Conservation (phyloP, 352 stramenopile species). For the Globisporangium heterothallicum region DNA sequence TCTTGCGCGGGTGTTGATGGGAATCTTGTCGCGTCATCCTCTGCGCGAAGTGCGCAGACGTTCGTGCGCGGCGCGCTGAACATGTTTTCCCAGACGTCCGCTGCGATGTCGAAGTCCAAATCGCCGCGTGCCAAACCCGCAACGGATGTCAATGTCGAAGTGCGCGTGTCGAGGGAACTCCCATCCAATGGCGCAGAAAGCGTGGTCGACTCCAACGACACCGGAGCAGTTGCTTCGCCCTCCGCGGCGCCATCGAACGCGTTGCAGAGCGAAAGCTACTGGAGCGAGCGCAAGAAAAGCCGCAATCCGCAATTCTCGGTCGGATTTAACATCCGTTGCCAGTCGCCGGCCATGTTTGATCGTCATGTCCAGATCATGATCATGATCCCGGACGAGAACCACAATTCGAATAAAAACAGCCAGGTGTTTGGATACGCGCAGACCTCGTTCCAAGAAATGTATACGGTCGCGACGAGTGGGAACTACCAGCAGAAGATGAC, state of each 20-base stretch:
- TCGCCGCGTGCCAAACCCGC: conserved; percentile 41
- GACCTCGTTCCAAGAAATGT: conserved; percentile 79
- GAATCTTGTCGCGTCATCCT: conserved; percentile 34
- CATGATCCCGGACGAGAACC: conserved; percentile 73
- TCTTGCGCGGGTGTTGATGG: conserved; percentile 59
- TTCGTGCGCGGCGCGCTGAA: conserved; percentile 68
- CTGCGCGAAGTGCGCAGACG: conserved; percentile 57
- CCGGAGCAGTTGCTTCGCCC: neutral
- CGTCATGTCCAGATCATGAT: conserved; percentile 72
- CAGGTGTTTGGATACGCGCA: conserved; percentile 67
- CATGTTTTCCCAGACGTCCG: conserved; percentile 52
- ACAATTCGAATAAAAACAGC: conserved; percentile 51
- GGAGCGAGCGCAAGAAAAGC: conserved; percentile 62
- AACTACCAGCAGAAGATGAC: conserved; percentile 58
- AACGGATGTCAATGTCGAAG: conserved; percentile 66
- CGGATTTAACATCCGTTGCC: conserved; percentile 55
- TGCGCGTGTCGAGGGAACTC: conserved; percentile 52
- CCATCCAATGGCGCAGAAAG: conserved; percentile 3
- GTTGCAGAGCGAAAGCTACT: conserved; percentile 55
- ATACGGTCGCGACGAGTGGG: conserved; percentile 51
- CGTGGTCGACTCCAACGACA: neutral
- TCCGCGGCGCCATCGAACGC: conserved; percentile 3
- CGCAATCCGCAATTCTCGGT: conserved; percentile 64
- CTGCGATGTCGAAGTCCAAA: conserved; percentile 26
- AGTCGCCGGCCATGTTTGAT: conserved; percentile 36